Evolutionary conservation across 2,329 filamentous ascomycete genomes (phyloP).

Genomic region (Orbilia brochopaga): DNA sequence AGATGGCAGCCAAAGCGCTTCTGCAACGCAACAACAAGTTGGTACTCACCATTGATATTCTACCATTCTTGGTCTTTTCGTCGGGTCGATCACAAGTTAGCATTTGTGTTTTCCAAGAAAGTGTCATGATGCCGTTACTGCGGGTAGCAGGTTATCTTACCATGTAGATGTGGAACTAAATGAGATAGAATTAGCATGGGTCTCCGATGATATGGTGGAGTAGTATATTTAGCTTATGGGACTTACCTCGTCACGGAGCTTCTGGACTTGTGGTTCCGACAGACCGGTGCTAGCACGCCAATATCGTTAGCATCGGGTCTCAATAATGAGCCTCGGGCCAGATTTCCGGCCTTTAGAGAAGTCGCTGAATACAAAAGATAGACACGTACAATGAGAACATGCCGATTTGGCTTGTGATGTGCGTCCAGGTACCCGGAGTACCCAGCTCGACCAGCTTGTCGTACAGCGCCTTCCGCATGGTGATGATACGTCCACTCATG

Average conservation of each 20-base stretch:
- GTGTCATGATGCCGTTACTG: constrained; percentile 26
- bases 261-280: constrained; percentile 87
- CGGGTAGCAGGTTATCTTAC: constrained; percentile 36
- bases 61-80: constrained; percentile 76
- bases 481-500: constrained; percentile 99
- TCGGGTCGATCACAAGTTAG: constrained; percentile 22
- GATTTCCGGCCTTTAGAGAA: too few species aligned
- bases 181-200: constrained; percentile 31
- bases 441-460: constrained; percentile 92
- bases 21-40: constrained; percentile 73
- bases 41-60: constrained; percentile 74
- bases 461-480: constrained; percentile 93
- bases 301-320: constrained; percentile 8
- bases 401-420: constrained; percentile 98
- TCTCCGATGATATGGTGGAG: constrained; percentile 19
- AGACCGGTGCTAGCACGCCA: constrained; percentile 73
- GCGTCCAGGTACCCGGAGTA: constrained; percentile 96
- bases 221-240: constrained; percentile 21
- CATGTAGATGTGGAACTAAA: constrained; percentile 87
- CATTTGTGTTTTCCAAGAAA: constrained; percentile 8
- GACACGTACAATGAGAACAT: constrained; percentile 81
- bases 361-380: constrained; percentile 9
- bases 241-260: constrained; percentile 79
- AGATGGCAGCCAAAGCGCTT: background rate
- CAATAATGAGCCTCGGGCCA: too few species aligned